Evolutionary conservation across 495 filamentous ascomycete species (phyloP).

Genomic region (Chlorociboria aeruginascens): DNA sequence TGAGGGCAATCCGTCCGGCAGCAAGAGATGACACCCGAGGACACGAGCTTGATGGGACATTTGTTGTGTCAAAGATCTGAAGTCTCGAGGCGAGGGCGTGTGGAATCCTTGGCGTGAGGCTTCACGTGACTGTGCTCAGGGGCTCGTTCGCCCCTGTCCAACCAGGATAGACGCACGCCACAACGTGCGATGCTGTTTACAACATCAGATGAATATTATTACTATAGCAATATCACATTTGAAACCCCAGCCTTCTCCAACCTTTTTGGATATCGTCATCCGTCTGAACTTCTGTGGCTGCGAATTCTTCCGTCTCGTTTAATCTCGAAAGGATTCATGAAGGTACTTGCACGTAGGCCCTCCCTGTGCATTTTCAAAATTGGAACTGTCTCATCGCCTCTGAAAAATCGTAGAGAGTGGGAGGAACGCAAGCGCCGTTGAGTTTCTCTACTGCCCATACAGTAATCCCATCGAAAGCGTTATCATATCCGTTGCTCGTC

Average conservation of each 20-base stretch:
- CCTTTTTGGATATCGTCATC: slow-evolving; percentile 1
- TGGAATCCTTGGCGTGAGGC: slow-evolving; percentile 1
- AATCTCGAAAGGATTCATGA: no score
- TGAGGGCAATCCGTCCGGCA: background rate
- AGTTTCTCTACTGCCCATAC: background rate
- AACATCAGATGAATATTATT: background rate
- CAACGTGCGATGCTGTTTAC: background rate
- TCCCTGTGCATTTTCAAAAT: background rate
- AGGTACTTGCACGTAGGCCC: background rate
- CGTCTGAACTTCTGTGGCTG: background rate
- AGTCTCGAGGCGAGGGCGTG: slow-evolving; percentile 10
- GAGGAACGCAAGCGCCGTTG: no score
- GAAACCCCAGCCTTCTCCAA: background rate
- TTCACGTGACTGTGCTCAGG: slow-evolving; percentile 1
- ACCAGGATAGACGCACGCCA: background rate
- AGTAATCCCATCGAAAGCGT: background rate
- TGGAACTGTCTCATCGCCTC: background rate
- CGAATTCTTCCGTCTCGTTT: background rate
- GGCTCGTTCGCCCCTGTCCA: background rate
- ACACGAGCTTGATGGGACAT: slow-evolving; percentile 1
- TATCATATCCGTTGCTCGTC: background rate
- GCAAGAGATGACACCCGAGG: background rate
- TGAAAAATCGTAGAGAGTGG: background rate
- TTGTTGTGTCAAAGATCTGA: slow-evolving; percentile 6
- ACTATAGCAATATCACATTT: background rate